Conservation (phyloP, 169 alveolate genomes). For the Plasmodium vivax region DNA sequence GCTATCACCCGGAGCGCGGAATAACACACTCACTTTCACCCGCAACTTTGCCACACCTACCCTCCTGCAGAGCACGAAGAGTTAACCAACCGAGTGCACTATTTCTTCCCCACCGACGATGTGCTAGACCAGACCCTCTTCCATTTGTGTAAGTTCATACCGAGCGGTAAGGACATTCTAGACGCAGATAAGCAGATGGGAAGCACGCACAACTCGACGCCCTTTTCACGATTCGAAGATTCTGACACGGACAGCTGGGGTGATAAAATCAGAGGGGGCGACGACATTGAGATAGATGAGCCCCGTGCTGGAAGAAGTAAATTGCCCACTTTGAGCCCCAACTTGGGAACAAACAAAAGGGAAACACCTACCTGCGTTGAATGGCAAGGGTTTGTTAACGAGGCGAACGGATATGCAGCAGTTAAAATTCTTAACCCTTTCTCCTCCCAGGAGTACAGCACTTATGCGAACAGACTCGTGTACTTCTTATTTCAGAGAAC, state of each 20-base stretch:
- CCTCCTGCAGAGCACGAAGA: slow-evolving; percentile 17
- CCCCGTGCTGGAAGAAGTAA: neutral
- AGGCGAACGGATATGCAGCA: slow-evolving; percentile 72
- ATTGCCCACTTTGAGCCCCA: neutral
- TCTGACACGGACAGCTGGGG: slow-evolving; percentile 62
- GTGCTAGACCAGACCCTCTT: slow-evolving; percentile 42
- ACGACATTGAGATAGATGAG: slow-evolving; percentile 5
- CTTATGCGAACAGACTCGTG: slow-evolving; percentile 52
- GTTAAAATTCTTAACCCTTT: slow-evolving; percentile 40
- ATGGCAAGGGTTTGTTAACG: slow-evolving; percentile 69
- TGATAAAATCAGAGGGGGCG: neutral
- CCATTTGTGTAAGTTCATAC: slow-evolving; percentile 55
- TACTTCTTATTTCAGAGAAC: slow-evolving; percentile 66
- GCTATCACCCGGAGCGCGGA: neutral
- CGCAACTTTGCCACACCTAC: neutral
- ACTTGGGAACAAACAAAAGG: neutral
- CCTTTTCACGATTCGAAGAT: slow-evolving; percentile 2
- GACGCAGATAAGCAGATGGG: neutral
- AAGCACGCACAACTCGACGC: neutral
- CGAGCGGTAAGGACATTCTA: slow-evolving; percentile 40
- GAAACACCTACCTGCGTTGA: slow-evolving; percentile 23
- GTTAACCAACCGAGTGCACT: slow-evolving; percentile 34
- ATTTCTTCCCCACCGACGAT: slow-evolving; percentile 42
- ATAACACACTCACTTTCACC: neutral
- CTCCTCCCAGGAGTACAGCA: slow-evolving; percentile 59